Percentiles rank a stretch among this genome's conserved stretches.
phyloP scores from a whole-genome alignment of 2,329 filamentous ascomycete genomes.

The Verruconis gallopava region DNA sequence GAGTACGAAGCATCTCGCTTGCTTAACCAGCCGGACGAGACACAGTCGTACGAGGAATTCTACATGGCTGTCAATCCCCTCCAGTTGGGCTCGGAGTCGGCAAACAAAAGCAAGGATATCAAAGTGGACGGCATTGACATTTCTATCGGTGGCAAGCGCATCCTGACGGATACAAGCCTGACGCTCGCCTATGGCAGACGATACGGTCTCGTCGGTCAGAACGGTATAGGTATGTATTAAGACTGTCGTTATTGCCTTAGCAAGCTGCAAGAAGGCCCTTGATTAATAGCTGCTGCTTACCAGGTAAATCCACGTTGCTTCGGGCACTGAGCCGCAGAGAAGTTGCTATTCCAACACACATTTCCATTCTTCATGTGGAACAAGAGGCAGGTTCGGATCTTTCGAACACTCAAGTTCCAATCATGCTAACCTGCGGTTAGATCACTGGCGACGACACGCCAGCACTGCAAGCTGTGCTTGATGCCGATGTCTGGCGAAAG shows the following conservation, averaged over 20 bases:
- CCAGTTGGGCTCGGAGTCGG: conserved; percentile 60
- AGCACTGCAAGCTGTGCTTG: conserved; percentile 84
- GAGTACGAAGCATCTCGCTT: conserved; percentile 92
- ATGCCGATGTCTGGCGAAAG: conserved; percentile 98
- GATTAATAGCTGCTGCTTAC: conserved; percentile 24
- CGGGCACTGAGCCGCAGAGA: conserved; percentile 87
- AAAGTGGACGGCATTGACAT: conserved; percentile 96
- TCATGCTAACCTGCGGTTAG: conserved; percentile 30
- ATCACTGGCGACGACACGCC: conserved; percentile 92
- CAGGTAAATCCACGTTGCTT: conserved; percentile 61
- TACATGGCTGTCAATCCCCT: conserved; percentile 99
- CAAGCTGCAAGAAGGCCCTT: conserved; percentile 42
- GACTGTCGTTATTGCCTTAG: too few relatives aligned
- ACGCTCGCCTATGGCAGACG: conserved; percentile 85
- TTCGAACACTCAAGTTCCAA: background rate
- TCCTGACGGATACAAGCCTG: conserved; percentile 78
- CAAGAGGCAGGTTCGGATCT: conserved; percentile 62
- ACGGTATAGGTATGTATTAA: conserved; percentile 59
- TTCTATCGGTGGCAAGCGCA: conserved; percentile 76
- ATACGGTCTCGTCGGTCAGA: conserved; percentile 96
- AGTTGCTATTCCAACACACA: conserved; percentile 87
- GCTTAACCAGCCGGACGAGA: conserved; percentile 66
- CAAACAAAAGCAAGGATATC: conserved; percentile 89
- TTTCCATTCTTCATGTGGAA: conserved; percentile 97
- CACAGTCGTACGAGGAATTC: conserved; percentile 96